These are phyloP conservation scores for Sparassis latifolia DNA, from an alignment of 1,284 basidiomycete species.

Conservation along the genomic window DNA sequence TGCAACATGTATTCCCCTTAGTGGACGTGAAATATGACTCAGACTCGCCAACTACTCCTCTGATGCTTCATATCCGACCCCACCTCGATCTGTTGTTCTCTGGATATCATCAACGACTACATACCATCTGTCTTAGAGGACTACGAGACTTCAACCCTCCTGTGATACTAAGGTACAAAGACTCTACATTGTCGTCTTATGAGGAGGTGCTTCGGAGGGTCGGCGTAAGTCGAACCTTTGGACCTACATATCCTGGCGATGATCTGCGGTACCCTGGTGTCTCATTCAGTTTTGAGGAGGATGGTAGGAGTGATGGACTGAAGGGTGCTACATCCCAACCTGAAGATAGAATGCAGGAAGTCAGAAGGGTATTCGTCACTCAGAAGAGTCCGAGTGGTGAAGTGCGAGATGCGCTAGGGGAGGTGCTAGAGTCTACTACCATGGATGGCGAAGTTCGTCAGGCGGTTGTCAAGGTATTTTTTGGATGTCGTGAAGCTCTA, in stretches of 20 bases:
- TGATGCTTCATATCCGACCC: conserved; percentile 72
- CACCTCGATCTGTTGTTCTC: conserved; percentile 79
- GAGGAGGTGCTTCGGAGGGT: conserved; percentile 58
- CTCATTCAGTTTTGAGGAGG: conserved; percentile 75
- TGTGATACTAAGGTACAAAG: conserved; percentile 65
- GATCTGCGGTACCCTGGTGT: conserved; percentile 78
- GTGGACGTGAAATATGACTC: conserved; percentile 82
- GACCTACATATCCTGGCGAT: conserved; percentile 80
- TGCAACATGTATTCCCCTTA: conserved; percentile 68
- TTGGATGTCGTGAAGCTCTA: not conserved
- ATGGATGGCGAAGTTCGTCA: conserved; percentile 70
- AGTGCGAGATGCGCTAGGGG: conserved; percentile 58
- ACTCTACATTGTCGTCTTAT: conserved; percentile 50
- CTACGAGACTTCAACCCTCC: conserved; percentile 59
- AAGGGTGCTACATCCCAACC: conserved; percentile 33
- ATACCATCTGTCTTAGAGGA: conserved; percentile 65
- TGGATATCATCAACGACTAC: conserved; percentile 65
- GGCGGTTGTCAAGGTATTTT: conserved; percentile 56
- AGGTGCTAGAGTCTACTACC: conserved; percentile 51
- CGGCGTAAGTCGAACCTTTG: conserved; percentile 68
- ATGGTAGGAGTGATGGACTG: conserved; percentile 44
- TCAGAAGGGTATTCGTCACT: conserved; percentile 66
- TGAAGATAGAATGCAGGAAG: conserved; percentile 66
- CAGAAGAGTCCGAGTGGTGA: conserved; percentile 57
- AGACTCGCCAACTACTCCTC: conserved; percentile 66